Base-by-base conservation (phyloP, 441 rosid species). In the Brassica balearica region DNA sequence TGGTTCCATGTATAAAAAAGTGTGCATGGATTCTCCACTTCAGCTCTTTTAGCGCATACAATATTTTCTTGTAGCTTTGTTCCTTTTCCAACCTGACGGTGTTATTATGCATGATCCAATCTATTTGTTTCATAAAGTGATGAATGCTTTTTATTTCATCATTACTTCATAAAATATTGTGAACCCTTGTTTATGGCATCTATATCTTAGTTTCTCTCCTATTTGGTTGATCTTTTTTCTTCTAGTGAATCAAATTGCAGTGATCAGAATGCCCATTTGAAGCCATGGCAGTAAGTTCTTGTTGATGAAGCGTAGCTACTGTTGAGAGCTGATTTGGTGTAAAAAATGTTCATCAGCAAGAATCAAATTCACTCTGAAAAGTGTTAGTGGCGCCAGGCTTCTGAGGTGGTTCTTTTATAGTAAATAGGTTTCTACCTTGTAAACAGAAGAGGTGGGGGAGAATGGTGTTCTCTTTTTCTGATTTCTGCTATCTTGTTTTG, bases 1-100 rank as follows among this genome's bases (percentile, higher is more conserved):
- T 72, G 8, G 41, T 60, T 60, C 60, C 68, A 60, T 71, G 59
- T 59, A 6, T 36, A 53, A 53, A 53, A 53, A 53, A 14, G 55
- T 53, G 20, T 53, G 9, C 60, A 17, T 55, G 20, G 22, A 55
- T 15, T 55, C 60, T 17, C 60, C 4, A 0, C 3, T 6, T 53
- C 10, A 53, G 59, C 9, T 53, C 11, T 25, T 7, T 11, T 14
- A 55, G 5, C 5, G 23, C 60, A 55, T 55, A 17, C 23, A 53
- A 1, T n/a, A 43, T 6, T 6, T 7, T 23, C 36, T 67, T 23
- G 12, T 2, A 43, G 4, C 34, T 22, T 41, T 66, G 56, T 22
- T 68, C 20, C 71, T 22, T 7, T 46, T 23, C 2, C 14, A 32
- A 64, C 46, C 6, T 34, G 3, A 0, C 10, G 41, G 3, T 63